A percentile compares a stretch with the other conserved stretches of the same genome.
phyloP scores from a whole-genome alignment of 2,329 filamentous ascomycete species.

The Acrodontium crateriforme region DNA sequence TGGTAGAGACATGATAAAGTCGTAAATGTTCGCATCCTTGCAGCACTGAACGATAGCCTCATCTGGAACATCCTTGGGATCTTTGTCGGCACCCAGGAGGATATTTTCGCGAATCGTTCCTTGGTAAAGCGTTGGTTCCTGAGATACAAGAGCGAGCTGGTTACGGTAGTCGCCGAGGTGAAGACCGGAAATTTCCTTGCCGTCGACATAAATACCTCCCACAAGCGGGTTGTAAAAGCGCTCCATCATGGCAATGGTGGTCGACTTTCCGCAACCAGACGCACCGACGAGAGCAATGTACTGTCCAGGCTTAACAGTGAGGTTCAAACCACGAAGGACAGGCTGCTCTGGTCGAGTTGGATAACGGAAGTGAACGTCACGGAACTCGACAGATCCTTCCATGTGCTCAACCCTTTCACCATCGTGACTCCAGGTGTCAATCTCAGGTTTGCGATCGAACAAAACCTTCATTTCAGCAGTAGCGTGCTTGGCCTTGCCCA shows the following conservation, averaged over 20 bases:
- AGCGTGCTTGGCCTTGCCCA: conserved; percentile 82
- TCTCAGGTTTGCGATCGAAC: conserved; percentile 67
- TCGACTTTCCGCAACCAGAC: conserved; percentile 86
- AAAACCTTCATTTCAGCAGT: conserved; percentile 67
- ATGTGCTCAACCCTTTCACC: conserved; percentile 50
- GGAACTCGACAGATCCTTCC: conserved; percentile 74
- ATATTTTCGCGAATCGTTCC: conserved; percentile 87
- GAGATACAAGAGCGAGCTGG: conserved; percentile 74
- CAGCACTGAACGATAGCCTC: conserved; percentile 64
- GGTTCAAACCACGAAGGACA: conserved; percentile 74
- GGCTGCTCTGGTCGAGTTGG: conserved; percentile 81
- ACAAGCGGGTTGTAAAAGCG: conserved; percentile 84
- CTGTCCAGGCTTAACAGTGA: conserved; percentile 60
- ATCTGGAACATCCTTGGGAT: conserved; percentile 51
- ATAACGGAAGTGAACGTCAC: conserved; percentile 87
- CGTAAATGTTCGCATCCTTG: conserved; percentile 82
- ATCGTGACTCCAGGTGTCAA: conserved; percentile 66
- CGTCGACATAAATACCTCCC: conserved; percentile 71
- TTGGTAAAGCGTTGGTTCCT: conserved; percentile 90
- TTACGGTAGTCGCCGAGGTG: conserved; percentile 79
- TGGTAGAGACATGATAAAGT: conserved; percentile 75
- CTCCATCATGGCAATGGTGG: conserved; percentile 80
- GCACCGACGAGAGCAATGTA: conserved; percentile 88
- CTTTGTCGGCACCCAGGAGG: conserved; percentile 52
- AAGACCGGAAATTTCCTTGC: conserved; percentile 62